phyloP scores from a whole-genome alignment of 2,329 filamentous ascomycete species.

The Grosmannia huntii region DNA sequence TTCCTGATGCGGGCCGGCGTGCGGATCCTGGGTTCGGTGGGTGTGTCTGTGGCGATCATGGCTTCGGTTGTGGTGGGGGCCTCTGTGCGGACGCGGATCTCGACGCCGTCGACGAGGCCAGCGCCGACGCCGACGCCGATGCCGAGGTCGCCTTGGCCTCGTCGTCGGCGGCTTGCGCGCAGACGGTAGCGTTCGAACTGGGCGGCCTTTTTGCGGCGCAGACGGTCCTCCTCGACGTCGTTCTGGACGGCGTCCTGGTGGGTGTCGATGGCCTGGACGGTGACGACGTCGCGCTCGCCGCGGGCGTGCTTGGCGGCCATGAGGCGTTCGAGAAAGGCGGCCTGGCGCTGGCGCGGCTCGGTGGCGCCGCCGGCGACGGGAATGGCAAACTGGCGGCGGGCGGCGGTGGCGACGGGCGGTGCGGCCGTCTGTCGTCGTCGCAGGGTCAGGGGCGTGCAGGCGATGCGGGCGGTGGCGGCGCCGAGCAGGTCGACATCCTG shows the following conservation, averaged over 20 bases:
- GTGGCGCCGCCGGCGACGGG: slow-evolving; percentile 9
- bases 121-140: not conserved
- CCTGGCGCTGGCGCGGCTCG: slow-evolving; percentile 11
- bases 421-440: not conserved
- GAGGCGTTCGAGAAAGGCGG: slow-evolving; percentile 13
- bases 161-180: not conserved
- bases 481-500: slow-evolving; percentile 18
- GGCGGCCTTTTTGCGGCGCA: not conserved
- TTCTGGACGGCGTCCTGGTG: slow-evolving; percentile 4
- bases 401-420: not conserved
- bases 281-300: slow-evolving; percentile 14
- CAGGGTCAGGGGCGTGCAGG: slow-evolving; percentile 10
- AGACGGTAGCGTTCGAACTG: slow-evolving; percentile 2
- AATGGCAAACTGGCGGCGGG: slow-evolving; percentile 9
- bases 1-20: not conserved
- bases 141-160: not conserved
- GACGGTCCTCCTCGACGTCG: slow-evolving; percentile 7
- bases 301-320: slow-evolving; percentile 13
- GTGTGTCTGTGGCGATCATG: not conserved
- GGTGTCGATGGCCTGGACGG: slow-evolving; percentile 13
- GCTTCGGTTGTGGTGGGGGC: not conserved
- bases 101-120: too few species aligned
- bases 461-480: slow-evolving; percentile 12
- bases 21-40: not conserved
- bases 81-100: not conserved